Conservation (phyloP, 768 basidiomycete species). For the Gymnopilus dilepis region DNA sequence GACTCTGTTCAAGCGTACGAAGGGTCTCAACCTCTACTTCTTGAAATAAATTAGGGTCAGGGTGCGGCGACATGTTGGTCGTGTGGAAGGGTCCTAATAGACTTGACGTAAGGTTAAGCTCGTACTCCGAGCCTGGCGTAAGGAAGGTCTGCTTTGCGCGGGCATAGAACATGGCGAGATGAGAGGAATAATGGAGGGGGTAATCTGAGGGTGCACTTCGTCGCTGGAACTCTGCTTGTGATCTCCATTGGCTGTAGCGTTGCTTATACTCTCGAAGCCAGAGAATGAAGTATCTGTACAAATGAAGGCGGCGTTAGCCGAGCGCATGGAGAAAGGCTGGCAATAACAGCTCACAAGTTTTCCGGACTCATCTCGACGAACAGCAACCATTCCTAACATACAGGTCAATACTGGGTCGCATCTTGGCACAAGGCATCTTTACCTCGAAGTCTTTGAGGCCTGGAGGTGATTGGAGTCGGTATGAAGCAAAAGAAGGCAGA, state of each 20-base stretch:
- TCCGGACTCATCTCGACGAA: slow-evolving; percentile 79
- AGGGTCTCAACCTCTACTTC: slow-evolving; percentile 63
- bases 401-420: slow-evolving; percentile 7
- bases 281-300: slow-evolving; percentile 72
- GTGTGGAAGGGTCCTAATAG: slow-evolving; percentile 65
- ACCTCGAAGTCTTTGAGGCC: slow-evolving; percentile 76
- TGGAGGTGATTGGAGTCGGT: slow-evolving; percentile 26
- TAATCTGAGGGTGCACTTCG: slow-evolving; percentile 34
- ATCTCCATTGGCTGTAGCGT: slow-evolving; percentile 51
- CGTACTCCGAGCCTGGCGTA: slow-evolving; percentile 71
- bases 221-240: slow-evolving; percentile 38
- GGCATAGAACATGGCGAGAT: slow-evolving; percentile 74
- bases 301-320: slow-evolving; percentile 19
- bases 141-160: slow-evolving; percentile 85
- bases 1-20: slow-evolving; percentile 64
- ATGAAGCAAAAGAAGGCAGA: not conserved
- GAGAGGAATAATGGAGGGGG: slow-evolving; percentile 47
- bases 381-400: slow-evolving; percentile 72
- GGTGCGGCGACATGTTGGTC: slow-evolving; percentile 51
- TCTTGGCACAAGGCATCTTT: slow-evolving; percentile 6
- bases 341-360: slow-evolving; percentile 58
- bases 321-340: slow-evolving; percentile 6
- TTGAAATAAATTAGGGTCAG: slow-evolving; percentile 68
- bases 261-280: slow-evolving; percentile 79
- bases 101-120: slow-evolving; percentile 72